Conservation (phyloP, 257 asterid genomes). For the Dorcoceras hygrometricum region DNA sequence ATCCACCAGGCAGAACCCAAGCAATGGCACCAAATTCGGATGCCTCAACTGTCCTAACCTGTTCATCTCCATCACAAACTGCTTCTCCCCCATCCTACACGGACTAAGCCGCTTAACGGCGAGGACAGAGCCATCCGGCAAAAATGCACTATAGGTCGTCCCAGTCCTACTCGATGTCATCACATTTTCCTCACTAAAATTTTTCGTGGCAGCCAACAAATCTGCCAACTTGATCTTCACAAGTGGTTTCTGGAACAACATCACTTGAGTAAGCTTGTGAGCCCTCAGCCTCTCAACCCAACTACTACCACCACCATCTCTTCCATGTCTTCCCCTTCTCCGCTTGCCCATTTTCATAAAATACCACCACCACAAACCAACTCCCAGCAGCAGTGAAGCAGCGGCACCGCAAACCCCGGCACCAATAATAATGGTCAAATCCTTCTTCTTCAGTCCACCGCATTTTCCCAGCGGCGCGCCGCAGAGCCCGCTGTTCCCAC, state of each 20-base stretch:
- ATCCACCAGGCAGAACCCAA: constrained; percentile 68
- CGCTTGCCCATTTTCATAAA: constrained; percentile 30
- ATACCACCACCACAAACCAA: constrained; percentile 64
- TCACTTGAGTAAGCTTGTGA: constrained; percentile 54
- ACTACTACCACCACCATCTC: constrained; percentile 24
- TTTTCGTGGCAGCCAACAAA: constrained; percentile 46
- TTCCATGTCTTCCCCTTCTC: constrained; percentile 32
- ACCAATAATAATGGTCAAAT: constrained; percentile 41
- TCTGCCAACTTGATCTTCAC: constrained; percentile 56
- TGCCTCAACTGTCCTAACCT: constrained; percentile 64
- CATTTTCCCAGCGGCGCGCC: constrained; percentile 43
- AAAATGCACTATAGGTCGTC: constrained; percentile 48
- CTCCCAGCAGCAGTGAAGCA: constrained; percentile 44
- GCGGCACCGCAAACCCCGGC: constrained; percentile 58
- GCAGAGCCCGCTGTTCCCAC: constrained; percentile 51
- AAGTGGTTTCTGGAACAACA: constrained; percentile 58
- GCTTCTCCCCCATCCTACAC: constrained; percentile 53
- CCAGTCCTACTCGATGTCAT: constrained; percentile 51
- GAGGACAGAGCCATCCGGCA: constrained; percentile 60
- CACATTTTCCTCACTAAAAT: constrained; percentile 37
- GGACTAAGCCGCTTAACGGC: constrained; percentile 50
- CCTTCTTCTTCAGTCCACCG: constrained; percentile 41
- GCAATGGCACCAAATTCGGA: constrained; percentile 60
- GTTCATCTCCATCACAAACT: constrained; percentile 61
- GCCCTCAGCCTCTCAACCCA: constrained; percentile 45